Percentiles rank a stretch among this genome's conserved stretches.
Conservation (phyloP, 2,329 filamentous ascomycete genomes). For the Diaporthe australafricana region DNA sequence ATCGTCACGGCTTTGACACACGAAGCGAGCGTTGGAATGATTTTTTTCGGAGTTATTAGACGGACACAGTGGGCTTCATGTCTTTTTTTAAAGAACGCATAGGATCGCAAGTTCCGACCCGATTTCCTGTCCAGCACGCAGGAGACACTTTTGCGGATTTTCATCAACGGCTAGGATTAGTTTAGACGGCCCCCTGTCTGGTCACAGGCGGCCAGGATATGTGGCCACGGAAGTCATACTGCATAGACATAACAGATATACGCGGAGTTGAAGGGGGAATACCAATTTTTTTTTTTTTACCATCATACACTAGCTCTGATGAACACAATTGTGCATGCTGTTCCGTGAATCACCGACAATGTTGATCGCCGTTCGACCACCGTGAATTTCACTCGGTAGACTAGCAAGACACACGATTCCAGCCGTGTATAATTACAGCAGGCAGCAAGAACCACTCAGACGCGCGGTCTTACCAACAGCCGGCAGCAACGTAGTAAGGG, state of each 20-base stretch:
- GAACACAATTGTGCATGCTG: neutral
- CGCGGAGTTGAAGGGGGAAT: neutral
- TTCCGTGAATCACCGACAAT: neutral
- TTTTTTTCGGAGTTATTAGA: constrained; percentile 2
- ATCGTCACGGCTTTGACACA: neutral
- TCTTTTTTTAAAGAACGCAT: neutral
- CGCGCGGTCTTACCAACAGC: neutral
- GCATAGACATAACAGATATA: neutral
- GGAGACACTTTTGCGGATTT: neutral
- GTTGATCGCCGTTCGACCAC: too few species aligned
- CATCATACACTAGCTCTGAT: neutral
- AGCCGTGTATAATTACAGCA: neutral
- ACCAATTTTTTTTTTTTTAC: neutral
- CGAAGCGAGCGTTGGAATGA: constrained; percentile 2
- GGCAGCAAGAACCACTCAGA: constrained; percentile 1
- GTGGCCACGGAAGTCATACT: neutral
- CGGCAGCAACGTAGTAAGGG: neutral
- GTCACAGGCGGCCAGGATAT: neutral
- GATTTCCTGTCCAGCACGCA: neutral
- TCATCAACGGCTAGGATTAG: neutral
- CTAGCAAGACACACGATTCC: neutral
- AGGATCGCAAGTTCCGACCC: neutral
- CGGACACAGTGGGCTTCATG: neutral
- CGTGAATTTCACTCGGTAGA: neutral
- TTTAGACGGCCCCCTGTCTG: neutral